Evolutionary conservation across 352 stramenopile species (phyloP).

Genomic region (Phytophthora uliginosa): DNA sequence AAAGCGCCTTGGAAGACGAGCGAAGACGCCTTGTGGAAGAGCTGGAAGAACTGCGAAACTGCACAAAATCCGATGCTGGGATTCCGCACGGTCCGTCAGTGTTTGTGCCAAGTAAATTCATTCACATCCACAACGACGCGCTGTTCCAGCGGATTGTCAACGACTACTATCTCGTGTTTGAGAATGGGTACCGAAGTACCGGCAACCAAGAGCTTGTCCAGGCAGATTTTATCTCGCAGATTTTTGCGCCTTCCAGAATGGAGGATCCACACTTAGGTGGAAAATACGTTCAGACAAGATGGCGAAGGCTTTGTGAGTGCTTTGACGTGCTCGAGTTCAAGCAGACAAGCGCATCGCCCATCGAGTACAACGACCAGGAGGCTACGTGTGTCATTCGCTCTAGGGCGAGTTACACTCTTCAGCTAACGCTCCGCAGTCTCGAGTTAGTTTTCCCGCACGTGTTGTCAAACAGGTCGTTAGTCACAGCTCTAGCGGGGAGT

Average conservation of each 20-base stretch:
- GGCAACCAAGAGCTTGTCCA: background rate
- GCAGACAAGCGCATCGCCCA: background rate
- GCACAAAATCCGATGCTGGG: background rate
- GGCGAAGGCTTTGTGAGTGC: conserved; percentile 7
- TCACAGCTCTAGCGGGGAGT: background rate
- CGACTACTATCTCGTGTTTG: conserved; percentile 16
- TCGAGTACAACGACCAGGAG: conserved; percentile 13
- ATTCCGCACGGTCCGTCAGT: background rate
- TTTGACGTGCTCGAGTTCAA: conserved; percentile 28
- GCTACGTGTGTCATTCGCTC: conserved; percentile 15
- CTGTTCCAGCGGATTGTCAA: conserved; percentile 3
- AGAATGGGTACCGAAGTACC: conserved; percentile 1
- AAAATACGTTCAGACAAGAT: conserved; percentile 15
- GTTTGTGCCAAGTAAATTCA: background rate
- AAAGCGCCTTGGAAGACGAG: conserved; percentile 8
- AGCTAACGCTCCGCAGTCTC: conserved; percentile 11
- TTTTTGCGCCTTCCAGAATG: background rate
- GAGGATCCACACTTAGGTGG: background rate
- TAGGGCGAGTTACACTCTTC: conserved; percentile 19
- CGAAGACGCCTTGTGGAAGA: conserved; percentile 2
- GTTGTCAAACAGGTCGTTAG: background rate
- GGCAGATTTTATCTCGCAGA: conserved; percentile 10
- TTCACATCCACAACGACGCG: background rate
- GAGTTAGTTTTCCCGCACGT: conserved; percentile 18
- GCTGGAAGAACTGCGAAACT: background rate